phyloP scores from a whole-genome alignment of 257 asterid genomes.

The Capsicum pubescens region DNA sequence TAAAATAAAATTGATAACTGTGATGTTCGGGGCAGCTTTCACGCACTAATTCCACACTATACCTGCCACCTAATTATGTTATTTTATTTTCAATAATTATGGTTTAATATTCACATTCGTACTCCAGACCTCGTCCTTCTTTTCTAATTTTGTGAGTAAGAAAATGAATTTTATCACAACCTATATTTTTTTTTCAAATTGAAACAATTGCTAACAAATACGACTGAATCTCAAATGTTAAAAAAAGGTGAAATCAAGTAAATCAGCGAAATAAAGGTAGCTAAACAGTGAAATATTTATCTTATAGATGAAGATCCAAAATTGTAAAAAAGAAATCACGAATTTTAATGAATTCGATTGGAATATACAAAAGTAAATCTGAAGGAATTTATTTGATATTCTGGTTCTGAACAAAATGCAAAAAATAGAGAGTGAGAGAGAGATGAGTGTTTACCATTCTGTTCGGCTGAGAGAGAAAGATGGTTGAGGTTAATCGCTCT shows the following conservation, averaged over 20 bases:
- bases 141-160: background rate
- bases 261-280: background rate
- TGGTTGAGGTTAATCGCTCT: background rate
- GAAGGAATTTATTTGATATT: background rate
- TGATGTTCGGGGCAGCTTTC: no score
- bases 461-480: background rate
- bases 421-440: background rate
- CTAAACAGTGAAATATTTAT: background rate
- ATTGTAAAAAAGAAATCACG: background rate
- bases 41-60: no score
- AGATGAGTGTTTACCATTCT: background rate
- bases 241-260: background rate
- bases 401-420: background rate
- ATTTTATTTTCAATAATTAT: background rate
- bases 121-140: background rate
- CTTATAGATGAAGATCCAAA: background rate
- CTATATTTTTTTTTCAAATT: background rate
- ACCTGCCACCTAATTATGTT: background rate
- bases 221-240: background rate
- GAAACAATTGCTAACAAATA: background rate
- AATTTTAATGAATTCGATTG: background rate
- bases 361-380: slow-evolving; percentile 5
- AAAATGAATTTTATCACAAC: background rate
- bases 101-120: background rate
- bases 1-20: no score